Base-by-base conservation (phyloP, 208 protist genomes). In the Jaenimonas drosophilae region DNA sequence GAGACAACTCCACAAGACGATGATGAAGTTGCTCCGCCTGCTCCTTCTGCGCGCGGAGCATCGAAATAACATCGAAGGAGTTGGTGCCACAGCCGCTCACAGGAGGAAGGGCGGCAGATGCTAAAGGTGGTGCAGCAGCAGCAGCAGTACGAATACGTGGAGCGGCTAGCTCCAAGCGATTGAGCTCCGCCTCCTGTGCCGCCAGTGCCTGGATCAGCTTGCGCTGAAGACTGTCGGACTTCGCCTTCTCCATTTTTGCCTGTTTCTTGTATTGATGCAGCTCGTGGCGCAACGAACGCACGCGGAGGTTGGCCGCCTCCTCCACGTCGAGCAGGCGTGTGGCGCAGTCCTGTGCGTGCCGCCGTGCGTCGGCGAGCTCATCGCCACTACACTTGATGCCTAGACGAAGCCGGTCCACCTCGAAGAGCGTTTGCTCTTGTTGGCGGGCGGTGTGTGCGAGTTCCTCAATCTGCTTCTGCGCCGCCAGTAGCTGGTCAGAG, bases 11-110 rank as follows among this genome's bases (percentile, higher is more conserved):
- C 43, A 77, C 43, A 3, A 89, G 58, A 28, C 72, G 70, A 30
- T 49, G 40, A 25, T 91, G 82, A 28, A 91, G 49, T 6, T 58
- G 54, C 44, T 57, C 74, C 20, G 82, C 76, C 40, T 87, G 63
- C 31, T 83, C 70, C 14, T 46, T 87, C 44, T 91, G 82, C 19
- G 46, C 51, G 7, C 58, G 50, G 29, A 91, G 48, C 38, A 87
- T 48, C 12, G 44, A 28, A 25, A 91, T 64, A n/a, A 91, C 74
- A 39, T 87, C 77, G 24, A 57, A 44, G 32, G 30, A 46, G 2
- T 27, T 5, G 2, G 19, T 14, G 3, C 16, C 24, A 9, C 9
- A 21, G 12, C 17, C 31, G n/a, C n/a, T n/a, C n/a, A n/a, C n/a
- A n/a, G n/a, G n/a, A n/a, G n/a, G n/a, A n/a, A n/a, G n/a, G n/a